A percentile compares a stretch with the other conserved stretches of the same genome.
Evolutionary conservation across 441 rosid genomes (phyloP).

Genomic region (Melastoma candidum): DNA sequence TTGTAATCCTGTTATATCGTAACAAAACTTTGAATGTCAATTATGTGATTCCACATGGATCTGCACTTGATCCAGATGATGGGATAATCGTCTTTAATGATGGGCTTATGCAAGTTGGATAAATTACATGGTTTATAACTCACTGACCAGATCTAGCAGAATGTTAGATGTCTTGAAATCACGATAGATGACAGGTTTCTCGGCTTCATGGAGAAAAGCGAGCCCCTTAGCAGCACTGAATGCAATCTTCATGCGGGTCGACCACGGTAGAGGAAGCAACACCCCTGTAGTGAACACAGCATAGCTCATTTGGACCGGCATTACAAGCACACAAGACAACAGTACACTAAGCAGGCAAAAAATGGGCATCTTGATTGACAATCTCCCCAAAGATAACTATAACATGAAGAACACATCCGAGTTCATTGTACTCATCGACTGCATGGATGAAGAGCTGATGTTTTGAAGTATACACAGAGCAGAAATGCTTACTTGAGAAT

Average conservation of each 20-base stretch:
- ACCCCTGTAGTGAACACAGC: constrained; percentile 29
- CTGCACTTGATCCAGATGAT: not conserved
- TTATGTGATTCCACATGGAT: not conserved
- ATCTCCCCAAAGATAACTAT: too few relatives aligned
- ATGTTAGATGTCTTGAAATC: constrained; percentile 74
- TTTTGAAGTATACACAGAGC: too few relatives aligned
- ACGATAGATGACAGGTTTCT: constrained; percentile 63
- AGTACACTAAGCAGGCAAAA: too few relatives aligned
- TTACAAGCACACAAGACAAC: too few relatives aligned
- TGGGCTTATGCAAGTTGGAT: too few relatives aligned
- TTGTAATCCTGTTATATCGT: constrained; percentile 42
- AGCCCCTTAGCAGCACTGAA: constrained; percentile 71
- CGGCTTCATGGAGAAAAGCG: constrained; percentile 66
- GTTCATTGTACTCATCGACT: too few relatives aligned
- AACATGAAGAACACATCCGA: too few relatives aligned
- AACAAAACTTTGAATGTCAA: not conserved
- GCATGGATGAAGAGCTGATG: too few relatives aligned
- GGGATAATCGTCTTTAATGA: not conserved
- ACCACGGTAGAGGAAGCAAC: constrained; percentile 64
- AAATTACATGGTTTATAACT: constrained; percentile 5
- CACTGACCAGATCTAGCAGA: constrained; percentile 45
- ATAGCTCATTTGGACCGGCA: too few relatives aligned
- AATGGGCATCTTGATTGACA: too few relatives aligned
- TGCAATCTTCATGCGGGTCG: constrained; percentile 57
- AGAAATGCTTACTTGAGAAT: constrained; percentile 60